These are phyloP conservation scores for Fusarium hainanense DNA, from an alignment of 2,329 filamentous ascomycete genomes.

Conservation along the genomic window DNA sequence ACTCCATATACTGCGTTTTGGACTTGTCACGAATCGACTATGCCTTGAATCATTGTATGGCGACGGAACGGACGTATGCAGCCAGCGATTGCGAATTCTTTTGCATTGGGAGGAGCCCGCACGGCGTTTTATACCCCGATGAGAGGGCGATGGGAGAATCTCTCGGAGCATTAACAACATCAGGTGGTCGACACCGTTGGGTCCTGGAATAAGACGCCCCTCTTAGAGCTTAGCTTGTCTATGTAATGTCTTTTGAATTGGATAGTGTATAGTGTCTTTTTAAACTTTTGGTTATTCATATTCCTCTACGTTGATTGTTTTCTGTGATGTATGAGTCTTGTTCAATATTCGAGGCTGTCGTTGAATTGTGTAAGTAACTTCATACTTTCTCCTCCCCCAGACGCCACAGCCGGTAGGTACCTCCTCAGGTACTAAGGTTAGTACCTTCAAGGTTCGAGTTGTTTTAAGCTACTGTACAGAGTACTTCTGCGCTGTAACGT, in stretches of 20 bases:
- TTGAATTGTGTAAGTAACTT: constrained; percentile 4
- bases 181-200: constrained; percentile 19
- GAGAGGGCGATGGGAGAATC: constrained; percentile 31
- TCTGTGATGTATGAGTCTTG: background rate
- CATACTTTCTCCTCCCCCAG: constrained; percentile 8
- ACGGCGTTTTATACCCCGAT: constrained; percentile 32
- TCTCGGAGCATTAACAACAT: constrained; percentile 31
- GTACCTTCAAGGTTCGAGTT: background rate
- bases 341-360: background rate
- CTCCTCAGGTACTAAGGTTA: background rate
- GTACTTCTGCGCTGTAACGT: background rate
- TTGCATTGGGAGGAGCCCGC: constrained; percentile 33
- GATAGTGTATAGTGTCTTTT: constrained; percentile 40
- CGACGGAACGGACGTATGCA: constrained; percentile 26
- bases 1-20: constrained; percentile 36
- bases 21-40: constrained; percentile 21
- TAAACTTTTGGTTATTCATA: constrained; percentile 18
- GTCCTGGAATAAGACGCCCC: constrained; percentile 22
- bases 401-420: constrained; percentile 13
- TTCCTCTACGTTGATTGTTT: background rate
- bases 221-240: constrained; percentile 36
- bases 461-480: background rate
- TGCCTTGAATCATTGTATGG: constrained; percentile 23
- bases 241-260: constrained; percentile 43
- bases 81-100: constrained; percentile 31